Evolutionary conservation across 1,284 basidiomycete genomes (phyloP).

Genomic region (Leccinum ambiguum): DNA sequence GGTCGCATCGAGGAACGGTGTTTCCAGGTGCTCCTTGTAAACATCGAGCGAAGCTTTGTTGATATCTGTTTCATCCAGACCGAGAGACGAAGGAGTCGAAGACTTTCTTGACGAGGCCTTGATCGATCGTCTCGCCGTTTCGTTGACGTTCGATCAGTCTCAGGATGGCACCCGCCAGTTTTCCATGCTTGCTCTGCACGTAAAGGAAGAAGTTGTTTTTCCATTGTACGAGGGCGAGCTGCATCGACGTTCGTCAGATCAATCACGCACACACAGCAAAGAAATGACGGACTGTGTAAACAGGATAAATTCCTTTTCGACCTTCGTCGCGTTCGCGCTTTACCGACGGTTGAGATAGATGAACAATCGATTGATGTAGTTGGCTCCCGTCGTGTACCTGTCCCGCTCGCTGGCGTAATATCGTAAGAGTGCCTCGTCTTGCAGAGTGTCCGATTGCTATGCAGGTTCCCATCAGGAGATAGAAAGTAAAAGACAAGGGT

Average conservation of each 20-base stretch:
- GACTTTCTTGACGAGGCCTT: conserved; percentile 92
- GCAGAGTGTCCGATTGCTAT: conserved; percentile 77
- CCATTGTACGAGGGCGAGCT: conserved; percentile 97
- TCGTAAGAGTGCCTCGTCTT: conserved; percentile 86
- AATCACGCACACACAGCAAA: conserved; percentile 3
- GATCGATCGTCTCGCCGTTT: conserved; percentile 94
- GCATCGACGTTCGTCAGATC: conserved; percentile 6
- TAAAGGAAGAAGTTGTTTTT: conserved; percentile 89
- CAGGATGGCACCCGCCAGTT: conserved; percentile 87
- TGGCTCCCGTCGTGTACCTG: conserved; percentile 94
- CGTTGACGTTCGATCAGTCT: conserved; percentile 91
- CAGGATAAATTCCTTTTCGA: conserved; percentile 90
- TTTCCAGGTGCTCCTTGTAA: conserved; percentile 94
- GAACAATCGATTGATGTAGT: conserved; percentile 95
- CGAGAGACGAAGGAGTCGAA: conserved; percentile 94
- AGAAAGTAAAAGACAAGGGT: conserved; percentile 17
- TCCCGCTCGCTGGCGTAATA: conserved; percentile 97
- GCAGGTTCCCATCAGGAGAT: conserved; percentile 4
- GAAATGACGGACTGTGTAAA: conserved; percentile 82
- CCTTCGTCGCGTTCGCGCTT: conserved; percentile 98
- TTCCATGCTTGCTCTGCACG: conserved; percentile 78
- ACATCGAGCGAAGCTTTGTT: conserved; percentile 94
- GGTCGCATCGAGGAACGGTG: conserved; percentile 86
- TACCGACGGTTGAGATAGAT: conserved; percentile 97
- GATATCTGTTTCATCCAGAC: conserved; percentile 84